Evolutionary conservation across 164 flowering plant genomes (phyloP), one percentile per base, ranked within the genome.

Genomic region (Taxillus chinensis): DNA sequence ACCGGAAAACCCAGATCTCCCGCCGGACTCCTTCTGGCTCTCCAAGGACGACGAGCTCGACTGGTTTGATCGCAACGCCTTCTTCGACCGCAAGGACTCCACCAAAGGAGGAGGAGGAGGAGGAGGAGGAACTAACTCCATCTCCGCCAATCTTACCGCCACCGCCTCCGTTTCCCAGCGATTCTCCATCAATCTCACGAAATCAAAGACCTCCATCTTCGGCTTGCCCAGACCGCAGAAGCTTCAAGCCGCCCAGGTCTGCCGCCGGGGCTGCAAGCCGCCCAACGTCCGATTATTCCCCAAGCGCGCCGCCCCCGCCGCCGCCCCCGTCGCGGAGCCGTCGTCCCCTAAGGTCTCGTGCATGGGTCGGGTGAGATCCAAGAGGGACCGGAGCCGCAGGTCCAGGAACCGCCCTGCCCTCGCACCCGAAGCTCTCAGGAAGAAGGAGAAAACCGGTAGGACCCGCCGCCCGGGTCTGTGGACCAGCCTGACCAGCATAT

Each of bases 341-440:
- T 72, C 82, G 0, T 89, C 96, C 4, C 96, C 96, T 14, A 85
- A 85, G 79, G 92, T 89, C 16, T 86, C 96, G 1, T 89, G 96
- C 48, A 83, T 86, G 62, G 96, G 96, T 10, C 67, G 92, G 50
- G 96, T 89, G 50, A 71, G 85, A 69, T 83, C 96, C 42, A 85
- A 77, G 75, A 68, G 75, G 42, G 79, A 75, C 15, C 72, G 78
- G 37, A 66, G 62, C 27, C 71, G 74, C 3, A 55, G 79, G 38
- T 15, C 53, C 39, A 39, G 66, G 56, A 62, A 43, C 56, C 68
- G 75, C 11, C 71, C 55, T 3, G 59, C 54, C 5, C 45, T 48
- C 38, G 62, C 69, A 0, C 5, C 43, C 10, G 61, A 54, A 39
- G 7, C 63, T n/a, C 17, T 53, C 5, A 5, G 11, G 17, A 45